Evolutionary conservation across 2,329 filamentous ascomycete genomes (phyloP).

Genomic region (Macrophomina phaseolina): DNA sequence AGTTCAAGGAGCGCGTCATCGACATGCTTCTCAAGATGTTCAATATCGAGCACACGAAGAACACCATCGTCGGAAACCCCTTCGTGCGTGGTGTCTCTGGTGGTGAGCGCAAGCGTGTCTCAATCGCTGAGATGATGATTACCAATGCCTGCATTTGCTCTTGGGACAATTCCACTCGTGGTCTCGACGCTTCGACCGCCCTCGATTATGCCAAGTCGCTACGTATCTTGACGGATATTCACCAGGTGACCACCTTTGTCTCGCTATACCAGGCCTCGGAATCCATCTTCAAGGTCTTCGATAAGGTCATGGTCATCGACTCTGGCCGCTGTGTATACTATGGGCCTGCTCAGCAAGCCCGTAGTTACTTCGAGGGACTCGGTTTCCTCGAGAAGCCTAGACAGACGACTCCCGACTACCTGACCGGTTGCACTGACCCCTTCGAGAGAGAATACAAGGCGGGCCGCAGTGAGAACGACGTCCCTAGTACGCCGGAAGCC

Average conservation of each 20-base stretch:
- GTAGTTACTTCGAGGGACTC: slow-evolving; percentile 76
- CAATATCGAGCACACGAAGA: slow-evolving; percentile 86
- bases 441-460: slow-evolving; percentile 79
- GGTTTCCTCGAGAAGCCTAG: slow-evolving; percentile 77
- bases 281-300: slow-evolving; percentile 79
- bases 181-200: slow-evolving; percentile 56
- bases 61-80: slow-evolving; percentile 83
- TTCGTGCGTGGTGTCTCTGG: slow-evolving; percentile 82
- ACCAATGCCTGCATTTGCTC: slow-evolving; percentile 73
- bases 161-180: slow-evolving; percentile 61
- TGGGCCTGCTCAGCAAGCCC: slow-evolving; percentile 69
- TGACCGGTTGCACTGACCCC: slow-evolving; percentile 83
- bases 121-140: slow-evolving; percentile 81
- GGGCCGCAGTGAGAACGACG: slow-evolving; percentile 68
- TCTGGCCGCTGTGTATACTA: slow-evolving; percentile 78
- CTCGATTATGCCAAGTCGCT: slow-evolving; percentile 56
- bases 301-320: slow-evolving; percentile 85
- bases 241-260: slow-evolving; percentile 83
- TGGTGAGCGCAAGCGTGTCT: slow-evolving; percentile 79
- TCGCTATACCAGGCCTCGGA: slow-evolving; percentile 86
- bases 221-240: slow-evolving; percentile 75
- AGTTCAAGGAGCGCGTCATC: slow-evolving; percentile 79
- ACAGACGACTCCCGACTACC: slow-evolving; percentile 81
- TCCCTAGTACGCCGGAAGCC: slow-evolving; percentile 70
- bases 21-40: slow-evolving; percentile 85